phyloP scores from a whole-genome alignment of 768 basidiomycete species.

The Galerina sulciceps region DNA sequence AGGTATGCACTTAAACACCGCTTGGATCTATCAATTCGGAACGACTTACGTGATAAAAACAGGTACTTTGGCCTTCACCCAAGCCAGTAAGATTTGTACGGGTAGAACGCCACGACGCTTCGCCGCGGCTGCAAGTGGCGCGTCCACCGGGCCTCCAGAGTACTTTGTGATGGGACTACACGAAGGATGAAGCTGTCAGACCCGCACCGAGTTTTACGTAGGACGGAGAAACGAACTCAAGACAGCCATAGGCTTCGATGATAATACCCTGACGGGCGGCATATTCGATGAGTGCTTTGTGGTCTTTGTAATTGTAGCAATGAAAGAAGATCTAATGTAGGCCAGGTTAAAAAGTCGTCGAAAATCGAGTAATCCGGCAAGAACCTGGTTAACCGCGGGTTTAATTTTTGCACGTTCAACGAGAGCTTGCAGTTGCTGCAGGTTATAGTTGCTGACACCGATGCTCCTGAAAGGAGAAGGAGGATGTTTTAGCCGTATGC shows the following conservation, averaged over 20 bases:
- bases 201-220: neutral
- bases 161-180: constrained; percentile 58
- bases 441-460: constrained; percentile 71
- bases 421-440: constrained; percentile 54
- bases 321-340: constrained; percentile 64
- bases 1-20: too few species aligned
- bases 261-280: constrained; percentile 61
- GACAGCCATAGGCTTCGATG: constrained; percentile 74
- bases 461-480: constrained; percentile 52
- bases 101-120: constrained; percentile 56
- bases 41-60: constrained; percentile 66
- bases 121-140: constrained; percentile 54
- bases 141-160: constrained; percentile 71
- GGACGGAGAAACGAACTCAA: constrained; percentile 47
- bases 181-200: constrained; percentile 7
- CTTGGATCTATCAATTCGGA: too few species aligned
- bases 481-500: neutral
- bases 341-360: neutral
- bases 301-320: constrained; percentile 65
- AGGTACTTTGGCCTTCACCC: constrained; percentile 70
- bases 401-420: constrained; percentile 54
- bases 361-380: neutral
- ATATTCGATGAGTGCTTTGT: constrained; percentile 61
- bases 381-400: constrained; percentile 77
- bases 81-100: constrained; percentile 69